A percentile compares a stretch with the other conserved stretches of the same genome.
Conservation (phyloP, 345 rosid species). For the Syzygium grande region DNA sequence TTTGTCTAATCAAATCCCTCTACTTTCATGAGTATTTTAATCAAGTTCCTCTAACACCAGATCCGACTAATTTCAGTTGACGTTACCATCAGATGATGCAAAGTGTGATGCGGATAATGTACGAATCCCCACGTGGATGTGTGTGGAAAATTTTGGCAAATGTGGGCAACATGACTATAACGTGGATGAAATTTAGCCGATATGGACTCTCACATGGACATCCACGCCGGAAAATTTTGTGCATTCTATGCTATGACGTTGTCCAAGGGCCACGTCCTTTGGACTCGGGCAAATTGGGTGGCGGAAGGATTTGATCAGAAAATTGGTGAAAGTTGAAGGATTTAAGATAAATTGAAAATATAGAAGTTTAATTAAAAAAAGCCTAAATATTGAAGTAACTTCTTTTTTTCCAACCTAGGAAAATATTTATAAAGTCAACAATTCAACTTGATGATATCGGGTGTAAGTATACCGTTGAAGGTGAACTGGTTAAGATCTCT, state of each 20-base stretch:
- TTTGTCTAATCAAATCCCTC: background rate
- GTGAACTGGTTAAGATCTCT: background rate
- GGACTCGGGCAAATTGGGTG: background rate
- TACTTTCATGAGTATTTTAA: background rate
- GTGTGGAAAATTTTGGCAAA: background rate
- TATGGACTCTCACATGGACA: background rate
- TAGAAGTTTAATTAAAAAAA: background rate
- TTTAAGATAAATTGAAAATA: background rate
- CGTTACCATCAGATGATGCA: background rate
- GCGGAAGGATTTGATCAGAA: background rate
- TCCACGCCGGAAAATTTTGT: background rate
- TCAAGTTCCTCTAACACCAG: background rate
- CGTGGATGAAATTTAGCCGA: background rate
- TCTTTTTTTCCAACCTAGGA: background rate
- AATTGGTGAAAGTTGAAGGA: background rate
- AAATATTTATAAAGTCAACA: background rate
- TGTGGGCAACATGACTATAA: background rate
- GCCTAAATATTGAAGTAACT: background rate
- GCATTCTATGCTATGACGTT: background rate
- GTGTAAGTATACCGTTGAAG: too few relatives aligned
- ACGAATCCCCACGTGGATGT: background rate
- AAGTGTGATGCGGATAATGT: background rate
- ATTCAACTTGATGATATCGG: background rate
- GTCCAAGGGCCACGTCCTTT: background rate
- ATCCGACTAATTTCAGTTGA: background rate